Evolutionary conservation across 73 alveolate species (phyloP).

Genomic region (Effrenium voratum): DNA sequence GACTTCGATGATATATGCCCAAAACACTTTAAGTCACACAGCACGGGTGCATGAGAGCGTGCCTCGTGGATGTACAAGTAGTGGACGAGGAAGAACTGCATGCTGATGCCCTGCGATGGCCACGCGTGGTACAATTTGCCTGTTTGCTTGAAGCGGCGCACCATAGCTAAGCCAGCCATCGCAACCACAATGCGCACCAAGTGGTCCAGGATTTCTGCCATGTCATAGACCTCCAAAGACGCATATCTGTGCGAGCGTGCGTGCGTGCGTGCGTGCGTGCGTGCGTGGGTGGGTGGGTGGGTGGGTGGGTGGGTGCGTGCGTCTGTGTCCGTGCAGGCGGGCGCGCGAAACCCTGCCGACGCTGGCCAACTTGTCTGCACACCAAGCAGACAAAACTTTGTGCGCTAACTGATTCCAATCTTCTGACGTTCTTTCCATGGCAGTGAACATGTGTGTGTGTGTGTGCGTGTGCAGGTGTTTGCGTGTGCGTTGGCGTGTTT

Average conservation of each 20-base stretch:
- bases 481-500: too few species aligned
- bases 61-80: constrained; percentile 49
- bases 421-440: too few species aligned
- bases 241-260: background rate
- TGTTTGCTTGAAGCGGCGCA: background rate
- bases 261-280: too few species aligned
- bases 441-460: too few species aligned
- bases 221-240: background rate
- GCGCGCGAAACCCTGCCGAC: too few species aligned
- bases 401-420: too few species aligned
- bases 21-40: background rate
- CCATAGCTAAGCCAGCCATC: constrained; percentile 44
- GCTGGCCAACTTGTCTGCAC: too few species aligned
- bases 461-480: too few species aligned
- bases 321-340: too few species aligned
- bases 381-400: too few species aligned
- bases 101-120: constrained; percentile 10
- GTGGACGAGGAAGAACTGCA: constrained; percentile 31
- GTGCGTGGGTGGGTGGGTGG: too few species aligned
- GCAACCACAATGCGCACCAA: constrained; percentile 1
- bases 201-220: constrained; percentile 24
- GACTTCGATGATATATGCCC: background rate
- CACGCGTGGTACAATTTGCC: background rate
- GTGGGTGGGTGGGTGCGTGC: too few species aligned
- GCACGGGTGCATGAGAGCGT: background rate